phyloP scores from a whole-genome alignment of 192 early-diverging fungal genomes.

The Haplosporangium gracile region DNA sequence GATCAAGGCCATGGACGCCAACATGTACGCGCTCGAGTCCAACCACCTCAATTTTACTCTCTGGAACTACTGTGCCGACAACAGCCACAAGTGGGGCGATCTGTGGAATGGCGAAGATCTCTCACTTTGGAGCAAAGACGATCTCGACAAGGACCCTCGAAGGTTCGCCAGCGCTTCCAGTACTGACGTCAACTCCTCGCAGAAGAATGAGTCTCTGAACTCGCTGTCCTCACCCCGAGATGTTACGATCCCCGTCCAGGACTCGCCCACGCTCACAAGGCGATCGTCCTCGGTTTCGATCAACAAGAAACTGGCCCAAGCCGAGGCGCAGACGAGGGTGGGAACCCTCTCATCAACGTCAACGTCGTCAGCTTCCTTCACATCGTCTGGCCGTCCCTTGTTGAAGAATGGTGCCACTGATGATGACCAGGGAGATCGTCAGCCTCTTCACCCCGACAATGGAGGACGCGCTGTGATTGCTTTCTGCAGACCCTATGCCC shows the following conservation, averaged over 20 bases:
- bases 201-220: constrained; percentile 10
- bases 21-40: constrained; percentile 59
- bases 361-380: constrained; percentile 1
- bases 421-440: neutral
- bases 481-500: constrained; percentile 56
- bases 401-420: neutral
- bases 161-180: neutral
- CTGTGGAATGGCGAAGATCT: constrained; percentile 70
- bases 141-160: constrained; percentile 25
- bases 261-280: constrained; percentile 15
- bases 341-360: constrained; percentile 13
- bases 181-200: constrained; percentile 5
- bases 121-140: constrained; percentile 55
- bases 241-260: constrained; percentile 17
- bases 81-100: constrained; percentile 63
- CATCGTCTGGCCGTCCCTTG: constrained; percentile 10
- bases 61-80: constrained; percentile 71
- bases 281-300: constrained; percentile 6
- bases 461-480: constrained; percentile 47
- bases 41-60: constrained; percentile 65
- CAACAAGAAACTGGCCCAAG: neutral
- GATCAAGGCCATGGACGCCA: constrained; percentile 70
- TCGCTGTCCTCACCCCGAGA: neutral
- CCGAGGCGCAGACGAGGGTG: neutral
- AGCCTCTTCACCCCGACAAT: constrained; percentile 11